Base-by-base conservation (phyloP, 75 land plant species). In the Pinus taeda region DNA sequence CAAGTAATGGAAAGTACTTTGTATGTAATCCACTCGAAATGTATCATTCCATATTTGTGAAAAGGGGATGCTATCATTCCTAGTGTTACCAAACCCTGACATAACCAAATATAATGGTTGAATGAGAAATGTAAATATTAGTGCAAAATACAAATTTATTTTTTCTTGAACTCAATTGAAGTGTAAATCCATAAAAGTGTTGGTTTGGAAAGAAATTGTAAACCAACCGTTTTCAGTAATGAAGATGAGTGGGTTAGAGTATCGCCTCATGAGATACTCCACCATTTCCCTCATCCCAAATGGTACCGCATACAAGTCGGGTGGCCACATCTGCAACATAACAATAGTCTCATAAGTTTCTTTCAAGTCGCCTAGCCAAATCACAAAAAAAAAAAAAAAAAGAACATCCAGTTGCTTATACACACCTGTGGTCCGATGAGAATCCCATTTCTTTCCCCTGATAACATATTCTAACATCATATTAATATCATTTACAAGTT, bases 171-270 rank as follows among this genome's bases (percentile, higher is more conserved):
- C 17, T 15, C 36, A 33, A 24, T 24, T 62, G 13, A 62, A 12
- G 26, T 22, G 14, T 17, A 60, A 60, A 60, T 21, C 21, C 9
- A 2, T 4, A 60, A 6, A 3, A 5, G 2, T 5, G 5, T 3
- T 17, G 18, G 69, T 65, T 14, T 65, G 15, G 18, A 17, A 7
- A 65, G 18, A 6, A 36, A 65, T 65, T 33, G 18, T 0, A 30
- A 18, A 20, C 42, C 5, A n/a, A 85, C 97, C 97, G 75, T 89
- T 92, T 83, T 93, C 92, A 17, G 90, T 88, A 4, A 93, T 83
- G 76, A 79, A 88, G 58, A 92, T 80, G 15, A 85, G 81, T 12
- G 77, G 81, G 60, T 92, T 92, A 60, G 85, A 82, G 85, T 90
- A 94, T 60, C 89, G 84, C 22, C 79, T 74, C 67, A 75, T 81